Conservation (phyloP, 352 stramenopile species). For the Pythium graminicola region DNA sequence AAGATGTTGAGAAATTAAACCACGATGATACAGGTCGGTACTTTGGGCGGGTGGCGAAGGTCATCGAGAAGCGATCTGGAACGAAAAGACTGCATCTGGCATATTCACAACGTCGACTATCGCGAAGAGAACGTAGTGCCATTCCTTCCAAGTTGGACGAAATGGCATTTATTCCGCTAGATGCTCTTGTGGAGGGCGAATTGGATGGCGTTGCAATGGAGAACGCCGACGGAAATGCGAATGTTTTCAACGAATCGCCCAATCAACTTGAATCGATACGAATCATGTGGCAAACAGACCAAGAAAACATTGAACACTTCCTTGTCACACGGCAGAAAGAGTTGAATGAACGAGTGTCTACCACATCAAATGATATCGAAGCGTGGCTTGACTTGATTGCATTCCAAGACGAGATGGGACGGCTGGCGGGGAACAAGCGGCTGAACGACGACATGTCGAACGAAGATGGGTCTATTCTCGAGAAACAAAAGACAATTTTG, state of each 20-base stretch:
- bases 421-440: conserved; percentile 19
- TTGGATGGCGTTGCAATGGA: conserved; percentile 8
- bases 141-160: conserved; percentile 15
- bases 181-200: conserved; percentile 38
- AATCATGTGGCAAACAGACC: conserved; percentile 45
- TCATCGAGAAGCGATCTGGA: conserved; percentile 31
- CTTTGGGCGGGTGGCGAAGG: conserved; percentile 41
- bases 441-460: neutral
- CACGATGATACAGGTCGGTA: conserved; percentile 30
- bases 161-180: conserved; percentile 56
- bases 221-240: neutral
- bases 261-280: neutral
- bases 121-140: conserved; percentile 6
- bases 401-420: conserved; percentile 59
- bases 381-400: conserved; percentile 68
- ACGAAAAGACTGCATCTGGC: conserved; percentile 54
- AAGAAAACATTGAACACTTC: conserved; percentile 58
- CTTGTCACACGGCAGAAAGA: conserved; percentile 48
- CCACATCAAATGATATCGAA: conserved; percentile 29
- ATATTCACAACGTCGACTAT: conserved; percentile 55
- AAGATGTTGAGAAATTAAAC: neutral
- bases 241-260: neutral
- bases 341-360: conserved; percentile 24
- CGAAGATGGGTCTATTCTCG: conserved; percentile 28
- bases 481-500: conserved; percentile 66